Conservation (phyloP, 768 basidiomycete species). For the Paxillus ammoniavirescens region DNA sequence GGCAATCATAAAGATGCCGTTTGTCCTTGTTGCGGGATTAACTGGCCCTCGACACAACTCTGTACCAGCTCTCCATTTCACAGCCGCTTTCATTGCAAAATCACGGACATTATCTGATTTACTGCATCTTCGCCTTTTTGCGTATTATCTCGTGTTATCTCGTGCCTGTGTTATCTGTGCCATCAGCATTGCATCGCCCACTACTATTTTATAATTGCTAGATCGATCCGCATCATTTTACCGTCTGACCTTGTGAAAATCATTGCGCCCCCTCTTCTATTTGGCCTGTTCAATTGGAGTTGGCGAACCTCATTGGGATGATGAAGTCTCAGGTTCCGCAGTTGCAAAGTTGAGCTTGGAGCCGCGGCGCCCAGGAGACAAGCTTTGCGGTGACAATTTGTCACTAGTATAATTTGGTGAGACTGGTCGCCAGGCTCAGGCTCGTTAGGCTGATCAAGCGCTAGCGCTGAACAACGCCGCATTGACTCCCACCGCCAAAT, state of each 20-base stretch:
- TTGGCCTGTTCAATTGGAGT: slow-evolving; percentile 3
- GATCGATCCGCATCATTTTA: slow-evolving; percentile 14
- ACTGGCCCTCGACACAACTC: slow-evolving; percentile 10
- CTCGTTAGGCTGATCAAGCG: background rate
- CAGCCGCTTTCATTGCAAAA: slow-evolving; percentile 12
- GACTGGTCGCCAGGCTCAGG: background rate
- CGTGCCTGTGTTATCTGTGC: slow-evolving; percentile 23
- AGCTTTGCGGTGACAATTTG: too few relatives aligned
- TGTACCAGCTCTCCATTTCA: slow-evolving; percentile 12
- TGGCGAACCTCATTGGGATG: background rate
- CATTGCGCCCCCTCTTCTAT: background rate
- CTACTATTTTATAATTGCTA: slow-evolving; percentile 15
- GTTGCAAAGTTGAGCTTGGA: too few relatives aligned
- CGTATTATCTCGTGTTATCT: slow-evolving; percentile 6
- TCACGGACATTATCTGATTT: slow-evolving; percentile 15
- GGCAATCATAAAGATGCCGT: slow-evolving; percentile 20
- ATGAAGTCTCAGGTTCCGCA: slow-evolving; percentile 1
- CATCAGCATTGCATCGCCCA: slow-evolving; percentile 22
- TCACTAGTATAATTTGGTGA: background rate
- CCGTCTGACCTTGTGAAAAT: slow-evolving; percentile 20
- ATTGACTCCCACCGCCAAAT: background rate
- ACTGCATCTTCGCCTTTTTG: slow-evolving; percentile 6
- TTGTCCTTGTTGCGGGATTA: slow-evolving; percentile 12
- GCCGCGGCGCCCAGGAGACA: too few relatives aligned
- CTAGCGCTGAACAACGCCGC: background rate